Percentiles rank a stretch among this genome's conserved stretches.
Evolutionary conservation across 805 yeast species (phyloP).

Genomic region (Wickerhamiella alocasiicola): DNA sequence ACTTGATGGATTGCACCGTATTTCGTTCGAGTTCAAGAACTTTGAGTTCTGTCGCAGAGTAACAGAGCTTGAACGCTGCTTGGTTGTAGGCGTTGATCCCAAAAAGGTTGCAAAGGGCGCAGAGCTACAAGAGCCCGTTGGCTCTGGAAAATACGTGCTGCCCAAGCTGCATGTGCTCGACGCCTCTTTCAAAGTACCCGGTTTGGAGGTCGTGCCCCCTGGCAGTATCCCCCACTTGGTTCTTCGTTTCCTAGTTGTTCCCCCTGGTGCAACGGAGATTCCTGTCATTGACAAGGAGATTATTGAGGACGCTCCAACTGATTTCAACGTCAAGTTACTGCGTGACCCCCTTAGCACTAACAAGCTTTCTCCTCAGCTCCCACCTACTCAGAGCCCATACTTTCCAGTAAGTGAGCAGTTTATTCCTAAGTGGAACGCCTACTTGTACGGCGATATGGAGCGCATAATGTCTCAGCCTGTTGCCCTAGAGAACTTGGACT

Average conservation of each 20-base stretch:
- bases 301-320: conserved; percentile 17
- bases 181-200: conserved; percentile 74
- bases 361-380: conserved; percentile 55
- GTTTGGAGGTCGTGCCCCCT: conserved; percentile 63
- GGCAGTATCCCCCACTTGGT: conserved; percentile 62
- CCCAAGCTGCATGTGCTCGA: conserved; percentile 52
- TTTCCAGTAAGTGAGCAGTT: conserved; percentile 45
- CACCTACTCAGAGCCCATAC: conserved; percentile 56
- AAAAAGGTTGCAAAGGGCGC: conserved; percentile 41
- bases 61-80: conserved; percentile 52
- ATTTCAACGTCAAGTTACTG: conserved; percentile 27
- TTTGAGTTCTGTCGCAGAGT: conserved; percentile 50
- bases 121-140: conserved; percentile 46
- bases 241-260: conserved; percentile 61
- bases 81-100: conserved; percentile 62
- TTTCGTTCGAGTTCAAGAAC: conserved; percentile 68
- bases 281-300: conserved; percentile 19
- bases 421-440: conserved; percentile 49
- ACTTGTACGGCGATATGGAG: conserved; percentile 63
- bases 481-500: conserved; percentile 38
- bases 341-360: conserved; percentile 60
- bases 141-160: conserved; percentile 41
- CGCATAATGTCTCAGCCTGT: conserved; percentile 38
- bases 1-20: conserved; percentile 61
- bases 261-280: conserved; percentile 38